phyloP scores from a whole-genome alignment of 176 grass and related monocot genomes.

The Musa schizocarpa region DNA sequence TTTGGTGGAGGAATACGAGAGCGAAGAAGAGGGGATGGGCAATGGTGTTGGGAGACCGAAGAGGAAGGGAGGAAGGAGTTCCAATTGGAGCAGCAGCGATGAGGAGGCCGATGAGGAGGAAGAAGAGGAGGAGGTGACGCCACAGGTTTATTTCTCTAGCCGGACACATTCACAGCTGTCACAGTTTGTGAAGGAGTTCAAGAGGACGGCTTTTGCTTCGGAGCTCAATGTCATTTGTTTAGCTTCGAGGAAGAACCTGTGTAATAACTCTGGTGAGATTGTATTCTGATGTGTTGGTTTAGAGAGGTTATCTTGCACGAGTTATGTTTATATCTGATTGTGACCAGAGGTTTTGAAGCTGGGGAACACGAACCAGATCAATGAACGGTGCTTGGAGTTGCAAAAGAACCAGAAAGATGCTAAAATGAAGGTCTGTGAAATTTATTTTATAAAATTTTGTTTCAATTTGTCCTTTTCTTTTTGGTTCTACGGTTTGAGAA shows the following conservation, averaged over 20 bases:
- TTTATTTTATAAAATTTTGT: background rate
- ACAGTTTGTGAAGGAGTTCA: slow-evolving; percentile 84
- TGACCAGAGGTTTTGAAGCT: slow-evolving; percentile 69
- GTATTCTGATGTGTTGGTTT: slow-evolving; percentile 3
- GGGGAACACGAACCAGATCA: slow-evolving; percentile 53
- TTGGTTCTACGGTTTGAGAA: no score
- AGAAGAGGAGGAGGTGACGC: slow-evolving; percentile 58
- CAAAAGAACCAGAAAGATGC: slow-evolving; percentile 66
- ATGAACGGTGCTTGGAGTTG: slow-evolving; percentile 76
- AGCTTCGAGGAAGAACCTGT: slow-evolving; percentile 88
- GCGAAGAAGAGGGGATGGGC: slow-evolving; percentile 30
- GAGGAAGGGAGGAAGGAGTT: slow-evolving; percentile 32
- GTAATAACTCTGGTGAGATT: slow-evolving; percentile 59
- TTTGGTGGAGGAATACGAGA: slow-evolving; percentile 72
- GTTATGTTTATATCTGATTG: slow-evolving; percentile 5
- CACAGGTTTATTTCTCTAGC: slow-evolving; percentile 82
- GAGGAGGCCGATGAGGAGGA: slow-evolving; percentile 30
- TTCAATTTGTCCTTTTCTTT: background rate
- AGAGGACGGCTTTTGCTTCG: slow-evolving; percentile 42
- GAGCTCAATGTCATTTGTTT: slow-evolving; percentile 51
- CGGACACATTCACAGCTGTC: slow-evolving; percentile 85
- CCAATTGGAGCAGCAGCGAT: slow-evolving; percentile 37
- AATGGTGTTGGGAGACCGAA: slow-evolving; percentile 17
- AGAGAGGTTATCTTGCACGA: background rate
- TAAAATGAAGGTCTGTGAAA: slow-evolving; percentile 52